Evolutionary conservation across 225 moss, liverwort and hornwort species (phyloP).

Genomic region (Physcomitrellopsis africana): DNA sequence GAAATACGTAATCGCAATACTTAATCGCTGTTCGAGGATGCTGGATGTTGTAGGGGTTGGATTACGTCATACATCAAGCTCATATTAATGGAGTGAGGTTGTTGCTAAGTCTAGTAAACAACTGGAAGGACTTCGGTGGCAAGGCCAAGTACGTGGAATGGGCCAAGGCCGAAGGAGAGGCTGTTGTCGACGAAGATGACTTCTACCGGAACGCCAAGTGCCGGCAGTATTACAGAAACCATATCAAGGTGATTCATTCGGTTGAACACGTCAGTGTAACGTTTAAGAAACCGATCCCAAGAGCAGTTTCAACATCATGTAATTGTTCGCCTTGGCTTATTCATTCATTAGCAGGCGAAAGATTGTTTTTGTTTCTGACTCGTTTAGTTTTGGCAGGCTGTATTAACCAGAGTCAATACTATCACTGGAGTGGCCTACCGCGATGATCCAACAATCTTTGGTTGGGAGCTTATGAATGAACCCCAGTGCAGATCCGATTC

Average conservation of each 20-base stretch:
- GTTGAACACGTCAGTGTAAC: background rate
- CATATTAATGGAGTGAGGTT: slow-evolving; percentile 60
- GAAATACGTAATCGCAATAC: too few relatives aligned
- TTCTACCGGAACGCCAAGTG: slow-evolving; percentile 60
- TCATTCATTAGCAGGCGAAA: background rate
- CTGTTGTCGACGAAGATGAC: slow-evolving; percentile 49
- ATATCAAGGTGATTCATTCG: slow-evolving; percentile 54
- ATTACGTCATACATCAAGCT: slow-evolving; percentile 60
- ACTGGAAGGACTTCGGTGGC: slow-evolving; percentile 65
- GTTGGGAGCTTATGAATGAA: slow-evolving; percentile 73
- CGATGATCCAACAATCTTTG: slow-evolving; percentile 59
- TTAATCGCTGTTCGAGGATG: background rate
- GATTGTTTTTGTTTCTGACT: background rate
- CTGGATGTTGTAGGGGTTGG: slow-evolving; percentile 60
- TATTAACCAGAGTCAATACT: slow-evolving; percentile 61
- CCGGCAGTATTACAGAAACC: slow-evolving; percentile 59
- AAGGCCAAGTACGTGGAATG: slow-evolving; percentile 63
- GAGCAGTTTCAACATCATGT: too few relatives aligned
- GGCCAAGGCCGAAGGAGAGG: slow-evolving; percentile 49
- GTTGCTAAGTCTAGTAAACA: slow-evolving; percentile 64
- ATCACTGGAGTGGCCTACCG: slow-evolving; percentile 47
- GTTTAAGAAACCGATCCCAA: background rate
- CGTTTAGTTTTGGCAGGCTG: slow-evolving; percentile 35
- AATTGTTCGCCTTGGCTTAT: background rate
- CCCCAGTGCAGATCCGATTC: slow-evolving; percentile 45